phyloP scores from a whole-genome alignment of 2,329 filamentous ascomycete genomes.

The Rhynchosporium secalis region DNA sequence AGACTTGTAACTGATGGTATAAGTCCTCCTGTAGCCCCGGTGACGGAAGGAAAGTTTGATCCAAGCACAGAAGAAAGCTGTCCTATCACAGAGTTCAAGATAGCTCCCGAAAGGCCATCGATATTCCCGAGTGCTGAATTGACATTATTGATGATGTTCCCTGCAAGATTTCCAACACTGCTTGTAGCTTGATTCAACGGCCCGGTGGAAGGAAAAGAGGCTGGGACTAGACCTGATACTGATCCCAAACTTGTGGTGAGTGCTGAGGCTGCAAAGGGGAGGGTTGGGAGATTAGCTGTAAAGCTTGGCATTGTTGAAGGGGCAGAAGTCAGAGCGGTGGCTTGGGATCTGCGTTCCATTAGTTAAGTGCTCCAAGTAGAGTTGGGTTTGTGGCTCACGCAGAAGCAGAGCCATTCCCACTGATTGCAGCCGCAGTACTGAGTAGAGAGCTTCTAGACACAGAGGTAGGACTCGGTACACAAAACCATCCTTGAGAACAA shows the following conservation, averaged over 20 bases:
- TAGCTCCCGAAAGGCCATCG: constrained; percentile 17
- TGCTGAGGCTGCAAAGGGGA: background rate
- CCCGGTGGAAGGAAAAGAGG: background rate
- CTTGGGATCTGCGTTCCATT: background rate
- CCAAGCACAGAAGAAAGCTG: constrained; percentile 18
- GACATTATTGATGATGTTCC: constrained; percentile 8
- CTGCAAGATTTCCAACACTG: constrained; percentile 3
- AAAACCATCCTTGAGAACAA: constrained; percentile 23
- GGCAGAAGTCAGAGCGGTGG: background rate
- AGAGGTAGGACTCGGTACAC: constrained; percentile 23
- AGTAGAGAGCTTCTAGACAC: background rate
- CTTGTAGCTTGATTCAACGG: constrained; percentile 4
- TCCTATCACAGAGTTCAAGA: constrained; percentile 19
- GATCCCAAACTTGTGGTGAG: background rate
- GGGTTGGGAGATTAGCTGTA: constrained; percentile 19
- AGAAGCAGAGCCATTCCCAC: background rate
- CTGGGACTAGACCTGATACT: background rate
- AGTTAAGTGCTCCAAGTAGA: background rate
- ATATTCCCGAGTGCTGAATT: constrained; percentile 20
- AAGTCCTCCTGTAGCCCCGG: background rate
- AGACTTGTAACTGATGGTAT: constrained; percentile 1
- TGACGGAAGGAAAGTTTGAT: constrained; percentile 8
- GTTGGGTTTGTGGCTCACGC: background rate
- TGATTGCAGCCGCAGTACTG: constrained; percentile 17
- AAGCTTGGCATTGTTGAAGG: constrained; percentile 16